phyloP scores from a whole-genome alignment of 1,139 yeast genomes.

The Sugiyamaella grinbergsii region DNA sequence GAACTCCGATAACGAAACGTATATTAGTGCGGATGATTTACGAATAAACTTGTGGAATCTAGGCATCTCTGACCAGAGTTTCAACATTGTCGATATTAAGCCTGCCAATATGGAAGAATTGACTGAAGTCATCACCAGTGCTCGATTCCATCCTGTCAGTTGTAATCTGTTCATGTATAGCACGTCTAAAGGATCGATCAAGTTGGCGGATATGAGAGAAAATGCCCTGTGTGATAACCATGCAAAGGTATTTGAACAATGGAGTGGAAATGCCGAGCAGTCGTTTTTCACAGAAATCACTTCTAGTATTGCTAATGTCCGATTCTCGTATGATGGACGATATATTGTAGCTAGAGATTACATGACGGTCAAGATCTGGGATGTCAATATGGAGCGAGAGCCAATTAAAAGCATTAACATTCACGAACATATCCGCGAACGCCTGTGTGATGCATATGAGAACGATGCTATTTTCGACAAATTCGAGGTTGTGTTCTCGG shows the following conservation, averaged over 20 bases:
- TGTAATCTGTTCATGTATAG: slow-evolving; percentile 96
- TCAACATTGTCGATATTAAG: slow-evolving; percentile 93
- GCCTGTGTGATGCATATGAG: slow-evolving; percentile 96
- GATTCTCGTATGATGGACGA: slow-evolving; percentile 89
- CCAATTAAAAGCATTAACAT: slow-evolving; percentile 94
- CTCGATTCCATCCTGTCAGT: slow-evolving; percentile 91
- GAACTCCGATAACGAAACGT: slow-evolving; percentile 95
- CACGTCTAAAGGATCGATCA: slow-evolving; percentile 94
- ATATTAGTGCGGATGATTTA: slow-evolving; percentile 89
- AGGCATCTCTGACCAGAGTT: slow-evolving; percentile 92
- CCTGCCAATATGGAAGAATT: slow-evolving; percentile 99
- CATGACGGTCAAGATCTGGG: slow-evolving; percentile 98
- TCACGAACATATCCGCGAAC: slow-evolving; percentile 91
- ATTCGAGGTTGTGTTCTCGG: slow-evolving; percentile 93
- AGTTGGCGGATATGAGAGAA: slow-evolving; percentile 94
- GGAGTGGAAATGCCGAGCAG: slow-evolving; percentile 88
- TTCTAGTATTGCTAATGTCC: slow-evolving; percentile 89
- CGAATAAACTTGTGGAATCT: slow-evolving; percentile 95
- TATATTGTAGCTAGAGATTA: slow-evolving; percentile 95
- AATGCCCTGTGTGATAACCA: slow-evolving; percentile 92
- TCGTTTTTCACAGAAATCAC: slow-evolving; percentile 98
- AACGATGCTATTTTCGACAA: slow-evolving; percentile 98
- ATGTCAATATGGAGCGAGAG: slow-evolving; percentile 92
- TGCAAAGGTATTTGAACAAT: slow-evolving; percentile 86
- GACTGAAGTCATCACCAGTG: slow-evolving; percentile 97